A percentile compares a stretch with the other conserved stretches of the same genome.
These are phyloP conservation scores for Cladosporium sp. DNA, from an alignment of 2,329 filamentous ascomycete genomes.

Conservation along the genomic window DNA sequence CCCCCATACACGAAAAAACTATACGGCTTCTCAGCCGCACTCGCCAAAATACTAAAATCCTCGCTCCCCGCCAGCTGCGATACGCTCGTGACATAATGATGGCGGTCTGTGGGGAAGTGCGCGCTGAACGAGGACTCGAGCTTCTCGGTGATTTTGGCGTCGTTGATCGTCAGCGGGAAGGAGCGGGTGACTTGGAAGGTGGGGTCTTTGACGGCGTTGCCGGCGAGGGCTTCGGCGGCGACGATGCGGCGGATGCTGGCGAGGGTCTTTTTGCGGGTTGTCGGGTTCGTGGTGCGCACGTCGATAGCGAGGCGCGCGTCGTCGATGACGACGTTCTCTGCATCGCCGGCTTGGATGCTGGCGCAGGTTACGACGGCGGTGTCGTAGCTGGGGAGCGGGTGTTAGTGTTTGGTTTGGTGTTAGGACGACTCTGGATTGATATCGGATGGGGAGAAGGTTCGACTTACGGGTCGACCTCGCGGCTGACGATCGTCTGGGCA, in stretches of 20 bases:
- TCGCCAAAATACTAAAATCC: slow-evolving; percentile 54
- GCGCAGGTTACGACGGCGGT: slow-evolving; percentile 54
- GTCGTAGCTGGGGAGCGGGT: slow-evolving; percentile 29
- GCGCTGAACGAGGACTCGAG: slow-evolving; percentile 40
- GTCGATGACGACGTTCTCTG: slow-evolving; percentile 56
- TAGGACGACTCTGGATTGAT: slow-evolving; percentile 11
- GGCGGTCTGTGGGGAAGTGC: slow-evolving; percentile 37
- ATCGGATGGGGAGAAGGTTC: neutral
- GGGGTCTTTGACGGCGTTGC: slow-evolving; percentile 39
- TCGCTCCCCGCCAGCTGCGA: slow-evolving; percentile 46
- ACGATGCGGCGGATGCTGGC: slow-evolving; percentile 48
- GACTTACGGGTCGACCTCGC: slow-evolving; percentile 44
- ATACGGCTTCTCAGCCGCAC: slow-evolving; percentile 43
- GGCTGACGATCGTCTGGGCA: slow-evolving; percentile 49
- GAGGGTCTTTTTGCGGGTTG: slow-evolving; percentile 44
- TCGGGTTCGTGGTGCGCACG: slow-evolving; percentile 43
- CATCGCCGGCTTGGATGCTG: slow-evolving; percentile 52
- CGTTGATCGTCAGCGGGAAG: slow-evolving; percentile 50
- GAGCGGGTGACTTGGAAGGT: slow-evolving; percentile 36
- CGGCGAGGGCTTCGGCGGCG: slow-evolving; percentile 48
- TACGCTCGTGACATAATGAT: slow-evolving; percentile 34
- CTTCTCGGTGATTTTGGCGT: slow-evolving; percentile 36
- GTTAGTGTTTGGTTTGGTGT: neutral
- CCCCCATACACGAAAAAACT: slow-evolving; percentile 55
- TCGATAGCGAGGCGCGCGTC: slow-evolving; percentile 50